Evolutionary conservation across 2,329 filamentous ascomycete species (phyloP).

Genomic region (Apiospora rasikravindrae): DNA sequence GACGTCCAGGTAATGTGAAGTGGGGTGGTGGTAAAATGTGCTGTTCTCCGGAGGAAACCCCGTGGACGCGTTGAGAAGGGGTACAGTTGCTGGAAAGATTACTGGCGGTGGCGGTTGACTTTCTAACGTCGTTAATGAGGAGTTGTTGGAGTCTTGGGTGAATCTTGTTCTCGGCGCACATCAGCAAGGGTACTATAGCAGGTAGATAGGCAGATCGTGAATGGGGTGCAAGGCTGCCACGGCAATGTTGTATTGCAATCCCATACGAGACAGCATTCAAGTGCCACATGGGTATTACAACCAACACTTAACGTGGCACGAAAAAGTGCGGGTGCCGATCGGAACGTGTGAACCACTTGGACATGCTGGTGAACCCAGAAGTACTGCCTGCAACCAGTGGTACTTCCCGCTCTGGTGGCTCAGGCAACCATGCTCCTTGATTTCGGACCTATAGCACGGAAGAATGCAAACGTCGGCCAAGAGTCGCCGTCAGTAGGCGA

Average conservation of each 20-base stretch:
- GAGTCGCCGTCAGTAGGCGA: neutral
- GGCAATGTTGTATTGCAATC: conserved; percentile 44
- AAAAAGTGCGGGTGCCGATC: conserved; percentile 45
- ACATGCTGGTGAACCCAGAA: conserved; percentile 35
- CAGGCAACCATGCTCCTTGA: conserved; percentile 42
- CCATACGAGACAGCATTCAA: conserved; percentile 40
- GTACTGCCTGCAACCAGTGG: conserved; percentile 43
- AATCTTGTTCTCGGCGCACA: conserved; percentile 52
- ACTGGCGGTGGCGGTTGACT: conserved; percentile 55
- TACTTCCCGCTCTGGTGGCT: conserved; percentile 39
- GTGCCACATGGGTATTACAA: conserved; percentile 49
- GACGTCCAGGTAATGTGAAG: conserved; percentile 55
- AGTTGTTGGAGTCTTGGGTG: conserved; percentile 57
- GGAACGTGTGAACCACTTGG: conserved; percentile 45
- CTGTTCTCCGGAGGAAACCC: conserved; percentile 56
- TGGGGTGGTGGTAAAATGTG: conserved; percentile 53
- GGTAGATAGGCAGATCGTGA: conserved; percentile 35
- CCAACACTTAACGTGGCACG: conserved; percentile 51
- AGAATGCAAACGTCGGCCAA: conserved; percentile 14
- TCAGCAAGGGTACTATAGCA: conserved; percentile 39
- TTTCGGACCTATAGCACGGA: conserved; percentile 31
- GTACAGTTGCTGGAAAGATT: conserved; percentile 52
- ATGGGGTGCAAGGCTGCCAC: conserved; percentile 38
- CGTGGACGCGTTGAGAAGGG: conserved; percentile 50
- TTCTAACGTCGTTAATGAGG: conserved; percentile 57